Evolutionary conservation across 2,329 filamentous ascomycete species (phyloP).

Genomic region (Exophiala bonariae): DNA sequence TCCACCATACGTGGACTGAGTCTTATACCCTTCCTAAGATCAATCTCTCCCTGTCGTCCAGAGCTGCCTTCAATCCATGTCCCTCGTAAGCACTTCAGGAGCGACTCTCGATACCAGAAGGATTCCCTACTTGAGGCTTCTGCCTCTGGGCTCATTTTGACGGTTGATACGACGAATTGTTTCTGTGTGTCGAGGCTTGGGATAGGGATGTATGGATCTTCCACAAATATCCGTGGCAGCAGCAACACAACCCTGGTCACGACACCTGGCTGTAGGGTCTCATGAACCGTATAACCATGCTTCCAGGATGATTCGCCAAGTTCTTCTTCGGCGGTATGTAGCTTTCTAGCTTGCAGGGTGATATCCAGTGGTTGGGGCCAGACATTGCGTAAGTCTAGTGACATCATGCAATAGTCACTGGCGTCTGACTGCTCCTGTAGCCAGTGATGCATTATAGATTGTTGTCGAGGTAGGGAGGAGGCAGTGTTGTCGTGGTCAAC

Average conservation of each 20-base stretch:
- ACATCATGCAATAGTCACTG: constrained; percentile 71
- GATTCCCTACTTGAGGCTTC: constrained; percentile 77
- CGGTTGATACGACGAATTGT: constrained; percentile 87
- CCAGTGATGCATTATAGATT: constrained; percentile 13
- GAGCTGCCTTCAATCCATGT: constrained; percentile 67
- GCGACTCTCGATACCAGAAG: constrained; percentile 87
- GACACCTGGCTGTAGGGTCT: constrained; percentile 57
- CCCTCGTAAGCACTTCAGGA: constrained; percentile 70
- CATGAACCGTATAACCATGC: constrained; percentile 36
- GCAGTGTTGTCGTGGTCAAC: neutral
- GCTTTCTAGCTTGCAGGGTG: constrained; percentile 52
- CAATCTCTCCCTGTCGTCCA: constrained; percentile 65
- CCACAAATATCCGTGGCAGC: constrained; percentile 71
- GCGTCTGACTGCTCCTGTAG: constrained; percentile 31
- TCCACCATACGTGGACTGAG: constrained; percentile 76
- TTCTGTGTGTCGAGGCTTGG: constrained; percentile 77
- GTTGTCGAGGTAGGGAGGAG: neutral
- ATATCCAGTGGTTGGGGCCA: constrained; percentile 81
- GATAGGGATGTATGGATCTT: constrained; percentile 75
- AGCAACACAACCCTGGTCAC: constrained; percentile 75
- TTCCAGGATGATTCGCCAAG: constrained; percentile 8
- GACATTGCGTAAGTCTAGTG: constrained; percentile 83
- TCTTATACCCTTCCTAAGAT: constrained; percentile 69
- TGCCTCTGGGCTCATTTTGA: constrained; percentile 73
- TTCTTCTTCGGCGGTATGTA: constrained; percentile 13